Evolutionary conservation across 1,284 basidiomycete genomes (phyloP).

Genomic region (Melampsora abietis-canadensis): DNA sequence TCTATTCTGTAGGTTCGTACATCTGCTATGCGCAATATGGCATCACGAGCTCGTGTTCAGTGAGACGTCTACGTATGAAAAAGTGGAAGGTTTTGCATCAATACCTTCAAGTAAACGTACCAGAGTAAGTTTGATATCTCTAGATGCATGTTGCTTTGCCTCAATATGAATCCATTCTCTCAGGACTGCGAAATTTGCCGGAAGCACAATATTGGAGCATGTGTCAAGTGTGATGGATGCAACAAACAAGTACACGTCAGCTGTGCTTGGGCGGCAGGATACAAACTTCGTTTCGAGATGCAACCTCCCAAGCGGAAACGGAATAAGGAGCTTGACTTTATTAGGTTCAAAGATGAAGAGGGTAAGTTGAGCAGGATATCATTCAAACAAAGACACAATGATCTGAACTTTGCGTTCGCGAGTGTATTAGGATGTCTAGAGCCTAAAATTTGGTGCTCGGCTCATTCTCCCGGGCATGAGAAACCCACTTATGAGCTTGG

Average conservation of each 20-base stretch:
- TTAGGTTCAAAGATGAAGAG: conserved; percentile 32
- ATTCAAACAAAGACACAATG: not conserved
- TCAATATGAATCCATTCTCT: not conserved
- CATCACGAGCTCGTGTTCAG: conserved; percentile 38
- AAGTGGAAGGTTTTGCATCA: conserved; percentile 39
- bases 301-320: conserved; percentile 32
- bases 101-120: conserved; percentile 36
- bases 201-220: conserved; percentile 23
- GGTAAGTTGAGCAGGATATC: not conserved
- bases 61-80: conserved; percentile 10
- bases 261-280: conserved; percentile 41
- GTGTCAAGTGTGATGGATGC: conserved; percentile 40
- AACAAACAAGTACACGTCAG: conserved; percentile 33
- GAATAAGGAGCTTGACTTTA: conserved; percentile 22
- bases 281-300: conserved; percentile 43
- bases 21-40: conserved; percentile 43
- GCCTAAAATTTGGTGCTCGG: conserved; percentile 41
- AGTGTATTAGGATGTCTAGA: conserved; percentile 28
- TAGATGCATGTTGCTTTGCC: not conserved
- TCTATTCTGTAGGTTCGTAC: conserved; percentile 17
- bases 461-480: conserved; percentile 17
- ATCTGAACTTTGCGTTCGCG: not conserved
- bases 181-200: conserved; percentile 38
- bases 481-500: conserved; percentile 20
- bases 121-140: conserved; percentile 6